These are phyloP conservation scores for Dioscorea zingiberensis DNA, from an alignment of 106 monocot genomes.

Conservation along the genomic window DNA sequence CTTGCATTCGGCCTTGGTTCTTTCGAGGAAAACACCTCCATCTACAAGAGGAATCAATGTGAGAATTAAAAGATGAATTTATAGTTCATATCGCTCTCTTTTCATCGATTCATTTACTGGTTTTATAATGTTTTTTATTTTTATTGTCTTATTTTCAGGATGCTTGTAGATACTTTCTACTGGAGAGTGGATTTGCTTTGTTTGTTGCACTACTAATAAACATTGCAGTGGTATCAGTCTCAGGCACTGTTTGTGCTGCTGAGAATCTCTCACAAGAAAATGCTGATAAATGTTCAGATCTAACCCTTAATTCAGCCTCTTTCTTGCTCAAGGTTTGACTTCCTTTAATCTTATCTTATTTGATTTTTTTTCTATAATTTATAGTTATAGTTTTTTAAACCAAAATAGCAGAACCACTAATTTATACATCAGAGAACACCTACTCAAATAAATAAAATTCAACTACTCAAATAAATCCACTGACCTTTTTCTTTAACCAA, in stretches of 20 bases:
- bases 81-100: no score
- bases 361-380: background rate
- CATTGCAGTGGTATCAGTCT: constrained; percentile 50
- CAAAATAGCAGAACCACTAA: no score
- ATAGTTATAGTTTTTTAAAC: no score
- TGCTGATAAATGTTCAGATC: constrained; percentile 28
- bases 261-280: constrained; percentile 15
- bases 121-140: background rate
- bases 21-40: constrained; percentile 48
- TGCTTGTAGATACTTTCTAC: constrained; percentile 51
- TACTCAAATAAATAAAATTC: no score
- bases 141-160: constrained; percentile 11
- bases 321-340: constrained; percentile 49
- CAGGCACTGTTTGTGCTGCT: constrained; percentile 38
- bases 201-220: constrained; percentile 54
- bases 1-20: constrained; percentile 55
- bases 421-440: no score
- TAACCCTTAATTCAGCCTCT: constrained; percentile 42
- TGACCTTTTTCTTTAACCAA: background rate
- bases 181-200: constrained; percentile 58
- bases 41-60: constrained; percentile 50
- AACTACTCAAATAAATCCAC: background rate
- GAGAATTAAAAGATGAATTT: constrained; percentile 1
- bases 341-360: no score
- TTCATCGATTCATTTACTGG: background rate